A percentile compares a stretch with the other conserved stretches of the same genome.
These are phyloP conservation scores for Gloeopeniophorella convolvens DNA, from an alignment of 768 basidiomycete genomes.

Conservation along the genomic window DNA sequence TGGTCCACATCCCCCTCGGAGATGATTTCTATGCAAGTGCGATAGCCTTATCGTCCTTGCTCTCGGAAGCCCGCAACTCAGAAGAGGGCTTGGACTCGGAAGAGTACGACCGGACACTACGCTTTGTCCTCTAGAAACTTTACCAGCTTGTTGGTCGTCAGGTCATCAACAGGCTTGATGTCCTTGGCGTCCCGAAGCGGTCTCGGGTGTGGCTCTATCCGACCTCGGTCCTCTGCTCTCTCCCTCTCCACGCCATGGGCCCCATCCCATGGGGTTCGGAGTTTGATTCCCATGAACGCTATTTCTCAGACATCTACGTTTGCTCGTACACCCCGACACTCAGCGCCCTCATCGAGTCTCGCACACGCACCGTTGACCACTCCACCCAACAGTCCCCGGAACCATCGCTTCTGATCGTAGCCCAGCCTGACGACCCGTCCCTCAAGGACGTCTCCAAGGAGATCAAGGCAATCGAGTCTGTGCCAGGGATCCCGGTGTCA, in stretches of 20 bases:
- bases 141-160: neutral
- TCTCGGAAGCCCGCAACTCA: neutral
- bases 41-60: neutral
- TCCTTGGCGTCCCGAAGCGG: neutral
- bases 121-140: neutral
- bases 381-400: neutral
- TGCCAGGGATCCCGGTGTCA: too few relatives aligned
- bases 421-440: neutral
- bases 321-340: slow-evolving; percentile 5
- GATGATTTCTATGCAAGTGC: neutral
- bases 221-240: neutral
- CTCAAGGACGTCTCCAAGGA: too few relatives aligned
- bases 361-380: neutral
- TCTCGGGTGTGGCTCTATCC: slow-evolving; percentile 17
- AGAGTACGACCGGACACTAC: neutral
- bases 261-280: neutral
- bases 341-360: neutral
- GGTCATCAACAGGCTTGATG: neutral
- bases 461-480: neutral
- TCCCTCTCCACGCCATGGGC: slow-evolving; percentile 16
- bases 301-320: slow-evolving; percentile 4
- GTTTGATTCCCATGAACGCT: neutral
- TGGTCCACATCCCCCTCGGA: neutral
- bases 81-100: neutral
- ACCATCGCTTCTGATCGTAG: neutral